Conservation (phyloP, 768 basidiomycete species). For the Mycena alexandri region DNA sequence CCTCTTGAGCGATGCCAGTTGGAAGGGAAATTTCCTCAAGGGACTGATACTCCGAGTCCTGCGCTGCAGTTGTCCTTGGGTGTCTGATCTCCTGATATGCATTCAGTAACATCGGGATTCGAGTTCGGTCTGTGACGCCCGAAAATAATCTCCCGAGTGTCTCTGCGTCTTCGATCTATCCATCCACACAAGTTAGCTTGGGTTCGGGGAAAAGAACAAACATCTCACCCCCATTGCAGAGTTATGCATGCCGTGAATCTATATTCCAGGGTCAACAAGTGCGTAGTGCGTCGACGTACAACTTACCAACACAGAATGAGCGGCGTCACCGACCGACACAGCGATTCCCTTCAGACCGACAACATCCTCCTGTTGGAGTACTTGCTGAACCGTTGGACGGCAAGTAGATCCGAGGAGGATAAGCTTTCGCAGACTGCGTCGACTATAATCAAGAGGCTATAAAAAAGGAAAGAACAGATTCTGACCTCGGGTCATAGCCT, state of each 20-base stretch:
- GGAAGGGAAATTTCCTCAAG: constrained; percentile 21
- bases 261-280: background rate
- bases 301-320: constrained; percentile 55
- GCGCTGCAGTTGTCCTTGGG: constrained; percentile 43
- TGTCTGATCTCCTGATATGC: constrained; percentile 63
- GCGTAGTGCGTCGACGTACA: background rate
- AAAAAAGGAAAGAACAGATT: background rate
- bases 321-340: constrained; percentile 56
- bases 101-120: constrained; percentile 56
- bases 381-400: constrained; percentile 24
- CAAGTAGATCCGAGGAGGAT: constrained; percentile 14
- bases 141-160: constrained; percentile 61
- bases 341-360: constrained; percentile 51
- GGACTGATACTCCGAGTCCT: constrained; percentile 22
- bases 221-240: constrained; percentile 54
- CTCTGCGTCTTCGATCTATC: constrained; percentile 50
- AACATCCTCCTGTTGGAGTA: constrained; percentile 42
- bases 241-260: constrained; percentile 58
- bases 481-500: constrained; percentile 25
- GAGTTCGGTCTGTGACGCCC: constrained; percentile 51
- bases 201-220: constrained; percentile 38
- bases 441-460: background rate
- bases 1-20: constrained; percentile 13
- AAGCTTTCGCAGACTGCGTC: constrained; percentile 14
- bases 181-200: background rate